These are phyloP conservation scores for Ceratocystis diversiconidia DNA, from an alignment of 2,329 filamentous ascomycete genomes.

Conservation along the genomic window DNA sequence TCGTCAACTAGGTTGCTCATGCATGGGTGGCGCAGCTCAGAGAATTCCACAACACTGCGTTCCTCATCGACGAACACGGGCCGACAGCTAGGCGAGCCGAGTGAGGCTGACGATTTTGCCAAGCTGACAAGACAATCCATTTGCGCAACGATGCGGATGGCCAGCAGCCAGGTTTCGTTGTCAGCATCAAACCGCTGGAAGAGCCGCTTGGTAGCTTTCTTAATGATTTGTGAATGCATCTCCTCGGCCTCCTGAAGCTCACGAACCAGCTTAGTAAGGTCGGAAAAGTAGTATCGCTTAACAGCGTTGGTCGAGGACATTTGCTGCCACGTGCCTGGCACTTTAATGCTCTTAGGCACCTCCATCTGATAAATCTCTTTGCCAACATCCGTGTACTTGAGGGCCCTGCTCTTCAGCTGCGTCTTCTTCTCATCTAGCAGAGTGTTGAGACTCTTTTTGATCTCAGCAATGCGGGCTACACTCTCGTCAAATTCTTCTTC, in stretches of 20 bases:
- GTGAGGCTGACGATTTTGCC: slow-evolving; percentile 68
- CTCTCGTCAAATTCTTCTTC: slow-evolving; percentile 88
- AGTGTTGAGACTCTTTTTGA: slow-evolving; percentile 57
- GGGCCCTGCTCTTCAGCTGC: slow-evolving; percentile 57
- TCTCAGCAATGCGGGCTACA: slow-evolving; percentile 57
- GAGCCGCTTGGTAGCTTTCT: slow-evolving; percentile 71
- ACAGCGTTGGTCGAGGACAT: slow-evolving; percentile 88
- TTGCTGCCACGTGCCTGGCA: slow-evolving; percentile 82
- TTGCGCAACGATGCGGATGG: slow-evolving; percentile 81
- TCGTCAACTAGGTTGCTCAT: slow-evolving; percentile 79
- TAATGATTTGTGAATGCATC: slow-evolving; percentile 78
- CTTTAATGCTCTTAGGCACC: slow-evolving; percentile 68
- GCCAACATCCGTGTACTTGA: slow-evolving; percentile 71
- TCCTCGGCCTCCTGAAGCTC: slow-evolving; percentile 89
- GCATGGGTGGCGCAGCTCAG: slow-evolving; percentile 86
- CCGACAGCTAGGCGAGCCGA: slow-evolving; percentile 78
- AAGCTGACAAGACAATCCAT: slow-evolving; percentile 91
- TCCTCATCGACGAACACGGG: slow-evolving; percentile 77
- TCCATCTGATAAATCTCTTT: slow-evolving; percentile 98
- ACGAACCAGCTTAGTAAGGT: slow-evolving; percentile 69
- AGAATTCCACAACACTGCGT: slow-evolving; percentile 77
- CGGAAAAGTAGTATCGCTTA: slow-evolving; percentile 85
- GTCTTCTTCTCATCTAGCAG: slow-evolving; percentile 58
- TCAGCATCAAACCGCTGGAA: slow-evolving; percentile 78
- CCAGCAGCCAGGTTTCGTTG: slow-evolving; percentile 71